These are phyloP conservation scores for Alternaria viburni DNA, from an alignment of 2,329 filamentous ascomycete species.

Conservation along the genomic window DNA sequence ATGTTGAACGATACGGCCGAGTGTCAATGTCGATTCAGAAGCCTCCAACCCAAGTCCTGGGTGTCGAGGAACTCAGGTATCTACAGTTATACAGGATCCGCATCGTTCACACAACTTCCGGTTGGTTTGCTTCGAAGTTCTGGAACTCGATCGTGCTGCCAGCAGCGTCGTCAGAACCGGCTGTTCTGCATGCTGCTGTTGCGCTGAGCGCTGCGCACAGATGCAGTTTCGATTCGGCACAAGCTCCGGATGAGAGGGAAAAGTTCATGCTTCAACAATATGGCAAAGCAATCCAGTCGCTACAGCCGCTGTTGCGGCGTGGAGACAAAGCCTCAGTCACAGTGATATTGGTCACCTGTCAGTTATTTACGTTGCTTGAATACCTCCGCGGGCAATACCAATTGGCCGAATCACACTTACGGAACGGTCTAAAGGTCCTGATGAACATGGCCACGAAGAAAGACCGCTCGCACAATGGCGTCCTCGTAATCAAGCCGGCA, in stretches of 20 bases:
- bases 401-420: slow-evolving; percentile 49
- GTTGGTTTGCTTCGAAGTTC: slow-evolving; percentile 32
- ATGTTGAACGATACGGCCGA: slow-evolving; percentile 8
- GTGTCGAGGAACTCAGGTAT: slow-evolving; percentile 2
- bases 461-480: not conserved
- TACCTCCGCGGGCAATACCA: slow-evolving; percentile 50
- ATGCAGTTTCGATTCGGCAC: slow-evolving; percentile 13
- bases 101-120: not conserved
- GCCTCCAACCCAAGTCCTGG: not conserved
- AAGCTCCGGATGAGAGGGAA: slow-evolving; percentile 27
- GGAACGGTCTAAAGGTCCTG: slow-evolving; percentile 51
- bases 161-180: slow-evolving; percentile 48
- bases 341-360: slow-evolving; percentile 51
- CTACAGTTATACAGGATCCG: slow-evolving; percentile 6
- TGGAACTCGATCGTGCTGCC: slow-evolving; percentile 52
- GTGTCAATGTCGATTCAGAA: not conserved
- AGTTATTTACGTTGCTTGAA: slow-evolving; percentile 52
- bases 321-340: slow-evolving; percentile 35
- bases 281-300: slow-evolving; percentile 47
- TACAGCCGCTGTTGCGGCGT: slow-evolving; percentile 31
- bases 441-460: slow-evolving; percentile 21
- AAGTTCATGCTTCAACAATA: slow-evolving; percentile 50
- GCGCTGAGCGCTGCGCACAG: slow-evolving; percentile 49
- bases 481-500: not conserved
- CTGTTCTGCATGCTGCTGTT: slow-evolving; percentile 52